Evolutionary conservation across 202 grass and related monocot species (phyloP), one percentile per base, ranked within the genome.

Genomic region (Eragrostis tef): DNA sequence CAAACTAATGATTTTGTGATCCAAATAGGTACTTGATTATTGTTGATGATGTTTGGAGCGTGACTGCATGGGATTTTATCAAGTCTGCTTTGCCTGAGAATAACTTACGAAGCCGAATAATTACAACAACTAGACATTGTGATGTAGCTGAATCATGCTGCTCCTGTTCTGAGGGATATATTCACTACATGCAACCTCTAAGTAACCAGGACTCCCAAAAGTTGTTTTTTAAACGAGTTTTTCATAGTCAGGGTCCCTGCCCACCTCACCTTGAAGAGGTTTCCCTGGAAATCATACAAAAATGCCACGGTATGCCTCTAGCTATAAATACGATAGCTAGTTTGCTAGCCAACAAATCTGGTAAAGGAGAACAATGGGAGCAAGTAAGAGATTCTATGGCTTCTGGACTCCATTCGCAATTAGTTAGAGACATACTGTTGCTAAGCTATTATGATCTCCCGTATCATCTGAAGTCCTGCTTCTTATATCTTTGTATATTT

Each of bases 391-490:
- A 53, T 68, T 84, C 81, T 29, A 64, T 84, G 7, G n/a, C 16
- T 54, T 75, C 41, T n/a, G 58, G 20, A 24, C 5, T 76, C 20
- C 19, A 11, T 44, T 17, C 24, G 4, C 3, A 63, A 39, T 6
- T 12, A 45, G 29, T 75, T 9, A 2, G 9, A 44, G 42, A 78
- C 0, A 65, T 78, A 78, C 3, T 78, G 5, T n/a, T 78, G 10
- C 77, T 86, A 42, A 86, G 83, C 51, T 85, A 79, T 16, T 44
- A 79, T 12, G 66, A 85, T 69, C 67, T 85, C 48, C 74, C 83
- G 0, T 11, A 49, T 10, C 49, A 77, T 63, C 42, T 77, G 2
- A 77, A 48, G 58, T 12, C 57, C 5, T 47, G 67, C 43, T 70
- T 70, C 11, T 26, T 70, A 16, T 70, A 70, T 47, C 43, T 70